phyloP scores from a whole-genome alignment of 2,329 filamentous ascomycete species.

The Daldinia sp. region DNA sequence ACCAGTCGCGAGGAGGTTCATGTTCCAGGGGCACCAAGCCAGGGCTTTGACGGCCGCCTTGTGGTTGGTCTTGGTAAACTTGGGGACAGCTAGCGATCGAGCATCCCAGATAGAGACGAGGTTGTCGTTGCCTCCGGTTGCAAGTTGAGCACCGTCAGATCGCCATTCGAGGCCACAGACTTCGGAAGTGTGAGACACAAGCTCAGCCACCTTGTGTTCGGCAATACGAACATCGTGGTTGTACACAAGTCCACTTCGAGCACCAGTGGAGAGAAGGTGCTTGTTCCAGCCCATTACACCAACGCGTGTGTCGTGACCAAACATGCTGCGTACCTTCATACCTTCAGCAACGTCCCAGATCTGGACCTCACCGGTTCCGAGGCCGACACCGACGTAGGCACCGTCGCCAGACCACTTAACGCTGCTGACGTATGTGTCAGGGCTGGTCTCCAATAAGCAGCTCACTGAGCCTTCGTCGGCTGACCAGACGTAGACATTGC shows the following conservation, averaged over 20 bases:
- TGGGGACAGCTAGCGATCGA: constrained; percentile 88
- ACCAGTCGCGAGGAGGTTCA: constrained; percentile 94
- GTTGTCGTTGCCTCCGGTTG: constrained; percentile 98
- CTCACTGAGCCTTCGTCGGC: constrained; percentile 90
- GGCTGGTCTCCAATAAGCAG: constrained; percentile 84
- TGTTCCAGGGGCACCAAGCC: constrained; percentile 98
- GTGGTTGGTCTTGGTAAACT: constrained; percentile 99
- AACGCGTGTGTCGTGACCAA: constrained; percentile 94
- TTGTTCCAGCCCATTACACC: constrained; percentile 99
- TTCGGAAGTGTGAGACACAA: constrained; percentile 95
- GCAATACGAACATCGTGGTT: constrained; percentile 99
- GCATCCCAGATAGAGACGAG: constrained; percentile 99
- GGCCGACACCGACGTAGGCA: constrained; percentile 93
- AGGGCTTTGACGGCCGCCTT: constrained; percentile 98
- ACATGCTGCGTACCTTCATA: constrained; percentile 97
- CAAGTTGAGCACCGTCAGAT: constrained; percentile 93
- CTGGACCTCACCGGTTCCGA: constrained; percentile 95
- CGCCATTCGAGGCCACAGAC: constrained; percentile 99
- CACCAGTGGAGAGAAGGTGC: constrained; percentile 93
- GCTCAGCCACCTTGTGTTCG: constrained; percentile 97
- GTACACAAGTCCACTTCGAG: constrained; percentile 92
- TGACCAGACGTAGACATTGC: constrained; percentile 98
- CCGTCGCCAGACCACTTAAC: constrained; percentile 99
- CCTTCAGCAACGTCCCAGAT: constrained; percentile 99
- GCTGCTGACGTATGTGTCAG: constrained; percentile 96